Conservation (phyloP, 2,329 filamentous ascomycete species). For the Verticillium dahliae region DNA sequence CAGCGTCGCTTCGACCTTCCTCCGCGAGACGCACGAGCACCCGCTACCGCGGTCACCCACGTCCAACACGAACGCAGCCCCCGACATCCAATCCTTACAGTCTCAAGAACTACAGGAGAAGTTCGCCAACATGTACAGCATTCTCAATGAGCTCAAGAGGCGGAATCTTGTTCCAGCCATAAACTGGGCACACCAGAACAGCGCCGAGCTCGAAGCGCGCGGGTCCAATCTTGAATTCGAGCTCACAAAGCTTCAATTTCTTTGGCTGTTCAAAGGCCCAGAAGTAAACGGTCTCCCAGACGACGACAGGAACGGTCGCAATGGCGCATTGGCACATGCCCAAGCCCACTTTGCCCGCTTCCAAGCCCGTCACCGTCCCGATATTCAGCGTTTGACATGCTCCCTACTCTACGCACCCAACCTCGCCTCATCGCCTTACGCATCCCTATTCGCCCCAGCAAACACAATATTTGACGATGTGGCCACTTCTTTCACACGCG, state of each 20-base stretch:
- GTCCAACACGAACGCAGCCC: constrained; percentile 5
- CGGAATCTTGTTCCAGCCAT: constrained; percentile 79
- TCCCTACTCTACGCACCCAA: constrained; percentile 77
- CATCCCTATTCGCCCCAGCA: constrained; percentile 66
- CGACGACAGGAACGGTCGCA: constrained; percentile 45
- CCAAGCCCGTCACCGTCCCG: constrained; percentile 63
- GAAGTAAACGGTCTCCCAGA: constrained; percentile 48
- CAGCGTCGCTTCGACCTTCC: constrained; percentile 76
- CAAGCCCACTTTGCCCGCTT: constrained; percentile 68
- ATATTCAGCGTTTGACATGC: constrained; percentile 75
- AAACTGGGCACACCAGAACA: constrained; percentile 72
- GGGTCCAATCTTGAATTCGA: constrained; percentile 96
- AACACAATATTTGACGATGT: constrained; percentile 72
- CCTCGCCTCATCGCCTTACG: constrained; percentile 70
- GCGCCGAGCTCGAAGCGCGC: constrained; percentile 63
- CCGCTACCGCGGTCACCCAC: constrained; percentile 14
- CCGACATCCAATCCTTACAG: constrained; percentile 51
- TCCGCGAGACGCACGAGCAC: constrained; percentile 58
- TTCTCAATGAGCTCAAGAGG: constrained; percentile 70
- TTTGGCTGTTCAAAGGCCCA: constrained; percentile 74
- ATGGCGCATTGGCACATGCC: constrained; percentile 70
- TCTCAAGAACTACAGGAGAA: constrained; percentile 67
- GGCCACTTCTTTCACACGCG: constrained; percentile 78
- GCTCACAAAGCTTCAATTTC: constrained; percentile 79
- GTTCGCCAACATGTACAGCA: constrained; percentile 86